Evolutionary conservation across 768 basidiomycete genomes (phyloP).

Genomic region (Termitomyces bulborhizus): DNA sequence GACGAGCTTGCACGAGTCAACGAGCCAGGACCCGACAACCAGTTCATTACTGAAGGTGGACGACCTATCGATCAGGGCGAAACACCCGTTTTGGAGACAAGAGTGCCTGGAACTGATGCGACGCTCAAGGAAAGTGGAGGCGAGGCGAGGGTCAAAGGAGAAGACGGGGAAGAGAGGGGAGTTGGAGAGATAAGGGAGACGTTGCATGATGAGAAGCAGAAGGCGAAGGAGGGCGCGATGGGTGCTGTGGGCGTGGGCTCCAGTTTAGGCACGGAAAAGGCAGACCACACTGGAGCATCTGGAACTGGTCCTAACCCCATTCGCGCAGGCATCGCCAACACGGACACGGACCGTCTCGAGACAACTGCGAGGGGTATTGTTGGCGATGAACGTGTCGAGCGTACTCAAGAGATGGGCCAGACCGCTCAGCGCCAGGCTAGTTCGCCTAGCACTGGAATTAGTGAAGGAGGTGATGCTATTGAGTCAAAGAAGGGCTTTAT

Average conservation of each 20-base stretch:
- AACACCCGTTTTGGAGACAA: slow-evolving; percentile 27
- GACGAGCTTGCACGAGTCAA: slow-evolving; percentile 62
- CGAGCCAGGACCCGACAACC: slow-evolving; percentile 59
- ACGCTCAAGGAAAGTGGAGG: slow-evolving; percentile 32
- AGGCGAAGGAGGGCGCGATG: slow-evolving; percentile 7
- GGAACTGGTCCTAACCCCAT: not conserved
- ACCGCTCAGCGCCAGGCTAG: not conserved
- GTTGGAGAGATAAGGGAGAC: slow-evolving; percentile 20
- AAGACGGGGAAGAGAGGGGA: slow-evolving; percentile 25
- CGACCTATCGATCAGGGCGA: slow-evolving; percentile 23
- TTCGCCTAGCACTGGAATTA: not conserved
- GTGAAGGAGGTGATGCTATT: slow-evolving; percentile 13
- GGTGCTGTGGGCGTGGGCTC: not conserved
- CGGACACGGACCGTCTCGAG: slow-evolving; percentile 4
- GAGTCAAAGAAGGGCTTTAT: slow-evolving; percentile 28
- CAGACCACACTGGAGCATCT: not conserved
- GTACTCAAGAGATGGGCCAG: slow-evolving; percentile 14
- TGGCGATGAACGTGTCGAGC: slow-evolving; percentile 8
- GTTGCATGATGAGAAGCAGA: slow-evolving; percentile 12
- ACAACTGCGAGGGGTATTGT: slow-evolving; percentile 1
- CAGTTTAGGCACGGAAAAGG: not conserved
- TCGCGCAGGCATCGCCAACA: not conserved
- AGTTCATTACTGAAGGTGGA: slow-evolving; percentile 52
- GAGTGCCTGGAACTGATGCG: slow-evolving; percentile 25
- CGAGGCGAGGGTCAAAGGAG: slow-evolving; percentile 25